Base-by-base conservation (phyloP, 331 rosid species). In the Rosa hybrid region DNA sequence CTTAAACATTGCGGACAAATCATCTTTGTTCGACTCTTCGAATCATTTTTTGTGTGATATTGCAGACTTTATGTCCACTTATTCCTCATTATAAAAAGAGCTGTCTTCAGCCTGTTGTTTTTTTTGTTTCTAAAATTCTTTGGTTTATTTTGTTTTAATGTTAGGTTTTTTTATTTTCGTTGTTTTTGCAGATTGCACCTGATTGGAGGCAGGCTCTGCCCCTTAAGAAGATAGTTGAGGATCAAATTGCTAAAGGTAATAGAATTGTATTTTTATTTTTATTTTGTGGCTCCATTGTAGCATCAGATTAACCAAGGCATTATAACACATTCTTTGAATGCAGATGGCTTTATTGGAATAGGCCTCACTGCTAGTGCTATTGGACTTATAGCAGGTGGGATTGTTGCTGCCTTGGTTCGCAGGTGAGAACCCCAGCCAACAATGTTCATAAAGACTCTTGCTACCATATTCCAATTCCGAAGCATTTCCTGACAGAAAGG, bases 301-400 rank as follows among this genome's bases (percentile, higher is more conserved):
- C 49, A 17, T 72, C 17, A 62, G 21, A 17, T 38, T 25, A 25
- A 74, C 70, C 65, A 72, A 81, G n/a, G 62, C 72, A 81, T 23
- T 34, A 64, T 73, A 38, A 8, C 70, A 16, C 68, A 0, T 78
- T 57, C 23, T 69, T 78, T 42, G 10, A 54, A 81, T 86, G 93
- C 87, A 95, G 99, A 95, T 86, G 99, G 98, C 44, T 87, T 90
- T 73, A 89, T 95, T 67, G 99, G 99, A 49, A 71, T 91, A 1
- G 99, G 99, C 85, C 88, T 93, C 72, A 87, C 97, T 7, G 94
- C 94, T 48, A 85, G 96, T 86, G 98, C 94, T 8, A 88, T 87
- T 56, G 98, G 97, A 82, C 87, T 94, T 74, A 71, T 92, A 76
- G 98, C 94, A 44, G 92, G 90, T 45, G 97, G 97, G 74, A 84